A percentile compares a stretch with the other conserved stretches of the same genome.
Evolutionary conservation across 2,329 filamentous ascomycete species (phyloP).

Genomic region (Trichophyton benhamiae): DNA sequence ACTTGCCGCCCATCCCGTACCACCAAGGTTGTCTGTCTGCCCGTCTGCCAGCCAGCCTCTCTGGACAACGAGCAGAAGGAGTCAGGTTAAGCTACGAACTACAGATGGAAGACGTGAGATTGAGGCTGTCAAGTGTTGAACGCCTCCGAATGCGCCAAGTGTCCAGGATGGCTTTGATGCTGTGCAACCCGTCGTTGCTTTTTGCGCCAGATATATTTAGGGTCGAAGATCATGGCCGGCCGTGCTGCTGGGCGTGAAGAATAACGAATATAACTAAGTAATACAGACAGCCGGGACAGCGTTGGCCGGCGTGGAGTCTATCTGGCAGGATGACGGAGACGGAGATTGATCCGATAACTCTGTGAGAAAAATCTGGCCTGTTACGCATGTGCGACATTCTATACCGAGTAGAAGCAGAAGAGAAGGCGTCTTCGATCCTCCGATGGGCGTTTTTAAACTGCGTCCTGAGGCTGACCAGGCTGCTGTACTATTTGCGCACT

Average conservation of each 20-base stretch:
- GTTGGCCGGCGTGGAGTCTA: too few relatives aligned
- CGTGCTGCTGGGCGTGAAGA: too few relatives aligned
- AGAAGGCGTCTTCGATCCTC: not conserved
- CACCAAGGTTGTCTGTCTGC: not conserved
- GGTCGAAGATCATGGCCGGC: not conserved
- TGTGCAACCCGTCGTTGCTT: not conserved
- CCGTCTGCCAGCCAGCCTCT: too few relatives aligned
- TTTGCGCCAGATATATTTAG: not conserved
- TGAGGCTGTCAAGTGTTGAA: not conserved
- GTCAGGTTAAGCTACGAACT: not conserved
- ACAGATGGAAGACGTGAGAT: not conserved
- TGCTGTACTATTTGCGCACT: not conserved
- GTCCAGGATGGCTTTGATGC: not conserved
- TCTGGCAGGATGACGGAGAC: too few relatives aligned
- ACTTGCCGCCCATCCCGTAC: not conserved
- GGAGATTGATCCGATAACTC: too few relatives aligned
- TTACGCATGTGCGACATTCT: too few relatives aligned
- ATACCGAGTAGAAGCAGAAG: not conserved
- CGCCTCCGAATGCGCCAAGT: not conserved
- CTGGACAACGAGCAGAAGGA: not conserved
- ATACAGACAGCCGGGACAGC: too few relatives aligned
- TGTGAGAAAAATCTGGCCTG: too few relatives aligned
- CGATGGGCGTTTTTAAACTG: not conserved
- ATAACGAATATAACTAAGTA: too few relatives aligned
- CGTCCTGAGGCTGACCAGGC: not conserved